These are phyloP conservation scores for Mycosphaerella arachidis DNA, from an alignment of 2,329 filamentous ascomycete genomes.

Conservation along the genomic window DNA sequence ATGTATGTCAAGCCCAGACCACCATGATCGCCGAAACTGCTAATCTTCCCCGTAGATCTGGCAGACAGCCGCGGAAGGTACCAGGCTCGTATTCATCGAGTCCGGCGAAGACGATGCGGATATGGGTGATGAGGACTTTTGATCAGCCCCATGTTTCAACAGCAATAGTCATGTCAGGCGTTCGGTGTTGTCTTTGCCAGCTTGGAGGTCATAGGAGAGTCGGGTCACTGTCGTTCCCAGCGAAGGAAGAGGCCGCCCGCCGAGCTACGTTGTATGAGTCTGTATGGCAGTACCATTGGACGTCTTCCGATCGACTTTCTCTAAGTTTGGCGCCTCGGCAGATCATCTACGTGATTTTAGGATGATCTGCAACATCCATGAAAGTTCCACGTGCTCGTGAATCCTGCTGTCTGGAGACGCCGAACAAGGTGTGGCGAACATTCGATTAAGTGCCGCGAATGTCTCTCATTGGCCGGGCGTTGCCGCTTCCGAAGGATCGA, in stretches of 20 bases:
- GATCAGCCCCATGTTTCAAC: constrained; percentile 11
- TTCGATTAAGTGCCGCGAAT: neutral
- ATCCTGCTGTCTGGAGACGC: neutral
- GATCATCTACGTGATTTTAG: neutral
- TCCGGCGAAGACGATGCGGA: constrained; percentile 43
- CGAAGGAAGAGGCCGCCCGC: constrained; percentile 21
- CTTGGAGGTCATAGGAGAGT: neutral
- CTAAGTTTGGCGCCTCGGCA: neutral
- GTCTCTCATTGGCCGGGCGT: neutral
- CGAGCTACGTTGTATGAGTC: constrained; percentile 1
- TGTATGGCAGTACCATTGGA: constrained; percentile 1
- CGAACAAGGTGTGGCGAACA: neutral
- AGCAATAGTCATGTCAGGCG: constrained; percentile 4
- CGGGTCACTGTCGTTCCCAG: constrained; percentile 1
- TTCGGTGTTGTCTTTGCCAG: constrained; percentile 16
- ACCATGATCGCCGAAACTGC: constrained; percentile 13
- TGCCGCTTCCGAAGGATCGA: neutral
- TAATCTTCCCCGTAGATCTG: constrained; percentile 44
- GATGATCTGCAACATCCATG: neutral
- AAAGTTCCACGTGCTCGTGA: neutral
- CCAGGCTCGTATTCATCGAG: constrained; percentile 52
- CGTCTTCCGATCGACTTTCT: neutral
- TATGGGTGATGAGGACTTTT: constrained; percentile 32
- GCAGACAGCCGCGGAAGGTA: constrained; percentile 53
- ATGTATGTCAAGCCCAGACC: constrained; percentile 61